A percentile compares a stretch with the other conserved stretches of the same genome.
Conservation (phyloP, 2,329 filamentous ascomycete species). For the Chrysoporthe austroafricana region DNA sequence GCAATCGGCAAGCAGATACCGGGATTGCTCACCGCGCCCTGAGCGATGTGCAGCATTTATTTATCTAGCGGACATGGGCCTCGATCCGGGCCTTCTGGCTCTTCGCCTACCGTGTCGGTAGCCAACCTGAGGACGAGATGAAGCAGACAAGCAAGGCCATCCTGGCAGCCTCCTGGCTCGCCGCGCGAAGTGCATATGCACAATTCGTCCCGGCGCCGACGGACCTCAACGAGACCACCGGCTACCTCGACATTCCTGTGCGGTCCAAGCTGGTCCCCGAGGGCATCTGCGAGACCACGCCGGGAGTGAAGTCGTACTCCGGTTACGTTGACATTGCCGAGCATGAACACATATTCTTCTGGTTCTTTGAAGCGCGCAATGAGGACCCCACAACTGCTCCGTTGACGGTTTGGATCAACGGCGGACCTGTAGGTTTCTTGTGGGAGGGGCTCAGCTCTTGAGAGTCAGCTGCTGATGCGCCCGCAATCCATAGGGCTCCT, state of each 20-base stretch:
- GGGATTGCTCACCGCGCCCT: not conserved
- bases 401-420: conserved; percentile 57
- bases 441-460: not conserved
- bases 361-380: conserved; percentile 56
- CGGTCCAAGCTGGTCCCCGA: conserved; percentile 53
- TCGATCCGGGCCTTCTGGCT: not conserved
- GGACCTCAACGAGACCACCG: conserved; percentile 39
- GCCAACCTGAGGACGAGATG: conserved; percentile 2
- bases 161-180: conserved; percentile 16
- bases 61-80: not conserved
- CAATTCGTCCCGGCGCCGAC: conserved; percentile 44
- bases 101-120: not conserved
- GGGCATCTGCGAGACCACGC: conserved; percentile 50
- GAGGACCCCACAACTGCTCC: conserved; percentile 48
- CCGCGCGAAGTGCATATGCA: conserved; percentile 4
- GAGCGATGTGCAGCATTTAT: not conserved
- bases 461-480: not conserved
- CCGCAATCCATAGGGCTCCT: conserved; percentile 40
- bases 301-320: conserved; percentile 46
- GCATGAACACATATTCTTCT: conserved; percentile 49
- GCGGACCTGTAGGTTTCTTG: conserved; percentile 42
- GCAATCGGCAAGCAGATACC: conserved; percentile 5
- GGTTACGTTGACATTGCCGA: conserved; percentile 47
- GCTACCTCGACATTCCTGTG: conserved; percentile 45
- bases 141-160: not conserved